Conservation (phyloP, 2,329 filamentous ascomycete species). For the Neurospora crassa region DNA sequence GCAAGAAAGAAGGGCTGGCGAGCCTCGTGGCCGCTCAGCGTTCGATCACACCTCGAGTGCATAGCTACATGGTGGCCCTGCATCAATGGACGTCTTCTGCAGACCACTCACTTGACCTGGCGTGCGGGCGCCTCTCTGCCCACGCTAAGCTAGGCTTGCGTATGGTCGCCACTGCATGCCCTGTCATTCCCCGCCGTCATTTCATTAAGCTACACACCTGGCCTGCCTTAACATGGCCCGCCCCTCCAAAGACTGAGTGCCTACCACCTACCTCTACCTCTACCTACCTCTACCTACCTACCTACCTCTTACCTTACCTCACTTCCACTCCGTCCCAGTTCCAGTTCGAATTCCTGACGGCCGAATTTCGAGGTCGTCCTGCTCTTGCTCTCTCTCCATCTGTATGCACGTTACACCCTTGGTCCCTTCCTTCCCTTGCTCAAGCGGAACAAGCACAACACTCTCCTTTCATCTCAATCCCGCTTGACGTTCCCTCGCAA, state of each 20-base stretch:
- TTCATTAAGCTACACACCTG: constrained; percentile 18
- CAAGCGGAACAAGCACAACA: not conserved
- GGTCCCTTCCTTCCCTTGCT: not conserved
- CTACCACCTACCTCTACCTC: constrained; percentile 2
- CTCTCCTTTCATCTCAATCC: constrained; percentile 8
- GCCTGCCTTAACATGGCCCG: constrained; percentile 11
- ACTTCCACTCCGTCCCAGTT: not conserved
- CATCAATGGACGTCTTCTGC: constrained; percentile 2
- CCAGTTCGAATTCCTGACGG: constrained; percentile 11
- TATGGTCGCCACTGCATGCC: constrained; percentile 19
- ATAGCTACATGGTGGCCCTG: constrained; percentile 11
- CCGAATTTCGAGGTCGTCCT: constrained; percentile 13
- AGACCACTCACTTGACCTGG: constrained; percentile 17
- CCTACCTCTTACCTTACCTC: not conserved
- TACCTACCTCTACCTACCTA: constrained; percentile 4
- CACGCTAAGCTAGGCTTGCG: constrained; percentile 17
- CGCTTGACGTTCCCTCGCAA: constrained; percentile 3
- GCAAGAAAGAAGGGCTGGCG: not conserved
- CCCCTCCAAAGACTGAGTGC: constrained; percentile 17
- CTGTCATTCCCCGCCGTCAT: constrained; percentile 21
- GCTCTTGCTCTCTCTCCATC: constrained; percentile 6
- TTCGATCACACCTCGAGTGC: constrained; percentile 10
- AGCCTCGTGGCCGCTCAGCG: not conserved
- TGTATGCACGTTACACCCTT: not conserved
- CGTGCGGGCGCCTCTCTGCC: constrained; percentile 15